Base-by-base conservation (phyloP, 495 filamentous ascomycete species). In the Pseudoneurospora amorphoporcata region DNA sequence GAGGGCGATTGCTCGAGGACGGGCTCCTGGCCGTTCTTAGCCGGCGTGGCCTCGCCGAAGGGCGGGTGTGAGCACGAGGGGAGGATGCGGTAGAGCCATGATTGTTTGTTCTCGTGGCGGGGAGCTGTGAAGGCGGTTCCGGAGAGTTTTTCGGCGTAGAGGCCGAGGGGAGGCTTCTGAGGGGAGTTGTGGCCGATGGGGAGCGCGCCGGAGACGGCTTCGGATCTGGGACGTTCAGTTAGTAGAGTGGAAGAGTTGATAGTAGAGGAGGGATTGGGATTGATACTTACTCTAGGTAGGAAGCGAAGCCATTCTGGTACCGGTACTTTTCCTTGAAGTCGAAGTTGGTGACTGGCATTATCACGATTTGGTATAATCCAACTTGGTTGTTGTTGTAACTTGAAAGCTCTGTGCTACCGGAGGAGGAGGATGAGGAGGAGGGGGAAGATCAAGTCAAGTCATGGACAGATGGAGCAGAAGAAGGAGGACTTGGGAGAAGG, bases 111-210 rank as follows among this genome's bases (percentile, higher is more conserved):
- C 79, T 95, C 92, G 81, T 90, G 87, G 19, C 94, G 88, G 0
- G 94, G 94, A 7, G 94, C 93, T 37, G 94, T 98, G 79, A 98
- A 98, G 43, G 94, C 91, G 8, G 94, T 97, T 17, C 94, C 94
- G 1, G 94, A 97, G 38, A 98, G 88, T 86, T 97, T 97, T 81
- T 98, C 94, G 68, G 92, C 87, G 80, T 97, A 98, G 45, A 98
- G 87, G 2, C 94, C 94, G 69, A 91, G 88, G 0, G 93, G 87
- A 3, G 90, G 91, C 76, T 95, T 94, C 78, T 97, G 94, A 1
- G 94, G 94, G 9, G 92, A 95, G 84, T 97, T 97, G 16, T 91
- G 88, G 68, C 87, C 94, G 70, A 85, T 75, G 38, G 87, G 87
- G 8, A 88, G 82, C 40, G 86, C 84, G 68, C 81, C 81, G 8